Conservation (phyloP, 169 alveolate genomes). For the Perkinsus olseni region DNA sequence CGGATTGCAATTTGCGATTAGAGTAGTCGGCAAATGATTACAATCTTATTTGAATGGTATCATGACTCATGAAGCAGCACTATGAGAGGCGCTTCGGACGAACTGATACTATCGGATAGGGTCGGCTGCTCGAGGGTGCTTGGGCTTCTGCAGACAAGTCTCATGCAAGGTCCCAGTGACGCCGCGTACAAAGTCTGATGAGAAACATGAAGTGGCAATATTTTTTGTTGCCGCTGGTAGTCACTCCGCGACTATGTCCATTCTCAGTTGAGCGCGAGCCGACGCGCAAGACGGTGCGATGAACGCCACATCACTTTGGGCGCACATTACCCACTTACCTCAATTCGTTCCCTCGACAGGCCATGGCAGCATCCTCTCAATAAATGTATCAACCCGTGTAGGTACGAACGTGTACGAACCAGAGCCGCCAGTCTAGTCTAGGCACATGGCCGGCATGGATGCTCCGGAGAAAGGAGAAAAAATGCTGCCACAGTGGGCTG, state of each 20-base stretch:
- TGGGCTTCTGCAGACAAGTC: background rate
- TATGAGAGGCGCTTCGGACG: background rate
- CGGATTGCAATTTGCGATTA: too few relatives aligned
- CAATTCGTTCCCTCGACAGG: background rate
- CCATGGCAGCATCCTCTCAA: background rate
- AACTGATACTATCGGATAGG: background rate
- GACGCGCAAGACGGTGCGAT: too few relatives aligned
- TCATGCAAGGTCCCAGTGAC: background rate
- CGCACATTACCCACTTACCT: background rate
- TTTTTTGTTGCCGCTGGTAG: too few relatives aligned
- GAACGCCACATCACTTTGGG: too few relatives aligned
- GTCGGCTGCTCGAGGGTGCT: background rate
- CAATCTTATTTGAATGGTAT: background rate
- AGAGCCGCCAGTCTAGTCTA: constrained; percentile 28
- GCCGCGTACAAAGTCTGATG: background rate
- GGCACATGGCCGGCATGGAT: constrained; percentile 29
- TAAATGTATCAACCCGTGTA: background rate
- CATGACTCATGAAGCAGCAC: background rate
- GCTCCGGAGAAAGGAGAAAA: too few relatives aligned
- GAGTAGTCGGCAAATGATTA: too few relatives aligned
- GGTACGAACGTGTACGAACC: constrained; percentile 17
- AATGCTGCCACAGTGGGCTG: too few relatives aligned
- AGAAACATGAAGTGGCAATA: background rate
- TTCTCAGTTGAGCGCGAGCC: too few relatives aligned
- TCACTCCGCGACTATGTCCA: too few relatives aligned